Evolutionary conservation across 148 eudicot species (phyloP), one percentile per base, ranked within the genome.

Genomic region (Polygonum maritimum): DNA sequence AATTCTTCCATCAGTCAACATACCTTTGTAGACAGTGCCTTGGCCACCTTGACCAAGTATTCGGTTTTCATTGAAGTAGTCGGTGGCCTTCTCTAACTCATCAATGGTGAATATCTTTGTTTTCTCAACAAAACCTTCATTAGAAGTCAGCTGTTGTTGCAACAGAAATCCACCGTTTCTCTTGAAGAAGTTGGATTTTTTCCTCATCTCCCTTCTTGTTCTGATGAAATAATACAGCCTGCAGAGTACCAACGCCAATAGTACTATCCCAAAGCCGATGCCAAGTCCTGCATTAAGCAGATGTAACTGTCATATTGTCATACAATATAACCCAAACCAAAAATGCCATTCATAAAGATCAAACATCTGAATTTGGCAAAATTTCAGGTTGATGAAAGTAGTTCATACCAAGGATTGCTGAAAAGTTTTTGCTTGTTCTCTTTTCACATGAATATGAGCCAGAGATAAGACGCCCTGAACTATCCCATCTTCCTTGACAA

Each of bases 21-120:
- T 72, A 41, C 75, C 75, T 14, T 72, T 72, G 51, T 45, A 72
- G 35, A 72, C 75, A 1, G 75, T 72, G 9, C 75, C 75, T 41
- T 72, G 54, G 0, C 75, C 75, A 10, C 75, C 75, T 72, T 72
- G 52, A 41, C 75, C 75, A 2, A 72, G 54, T 19, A 72, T 72
- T 4, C 75, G 75, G 10, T 72, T 48, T 72, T 72, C 36, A 10
- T 48, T 72, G 54, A 41, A 72, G 75, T 72, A 41, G 36, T 72
- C 75, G 21, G 75, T 72, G 52, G 75, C 75, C 21, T 44, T 41
- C 54, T 72, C 54, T 36, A 72, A 72, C 11, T 72, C 75, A 41
- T 14, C 26, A 18, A 48, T 36, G 35, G 75, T 72, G 75, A 72
- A 72, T 72, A 72, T 72, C 38, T 45, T 72, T 45, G 75, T 48